These are phyloP conservation scores for Globisporangium spiculum DNA, from an alignment of 352 stramenopile species.

Conservation along the genomic window DNA sequence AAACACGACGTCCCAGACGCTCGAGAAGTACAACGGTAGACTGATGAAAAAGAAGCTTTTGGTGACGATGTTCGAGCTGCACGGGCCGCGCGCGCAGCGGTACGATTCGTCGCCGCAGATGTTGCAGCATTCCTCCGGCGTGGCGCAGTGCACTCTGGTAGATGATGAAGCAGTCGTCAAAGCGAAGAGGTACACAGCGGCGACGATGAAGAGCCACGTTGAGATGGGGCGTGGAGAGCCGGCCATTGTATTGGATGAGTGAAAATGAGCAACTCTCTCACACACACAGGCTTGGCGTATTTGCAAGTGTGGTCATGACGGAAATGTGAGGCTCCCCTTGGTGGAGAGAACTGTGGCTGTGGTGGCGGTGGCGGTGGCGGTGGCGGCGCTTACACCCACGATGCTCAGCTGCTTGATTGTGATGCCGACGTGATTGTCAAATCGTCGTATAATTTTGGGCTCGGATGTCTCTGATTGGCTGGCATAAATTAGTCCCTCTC, in stretches of 20 bases:
- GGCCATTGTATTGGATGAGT: not conserved
- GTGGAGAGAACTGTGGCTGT: not conserved
- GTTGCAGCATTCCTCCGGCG: slow-evolving; percentile 39
- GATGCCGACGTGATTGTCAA: not conserved
- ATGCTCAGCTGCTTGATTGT: not conserved
- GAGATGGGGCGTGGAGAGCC: not conserved
- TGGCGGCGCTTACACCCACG: not conserved
- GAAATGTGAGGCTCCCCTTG: not conserved
- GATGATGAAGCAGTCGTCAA: not conserved
- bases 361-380: not conserved
- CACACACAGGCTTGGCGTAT: not conserved
- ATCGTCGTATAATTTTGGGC: not conserved
- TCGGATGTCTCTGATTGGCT: not conserved
- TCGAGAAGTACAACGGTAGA: slow-evolving; percentile 27
- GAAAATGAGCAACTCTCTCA: not conserved
- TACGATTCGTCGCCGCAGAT: slow-evolving; percentile 42
- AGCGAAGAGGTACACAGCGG: not conserved
- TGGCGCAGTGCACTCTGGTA: slow-evolving; percentile 6
- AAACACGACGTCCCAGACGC: slow-evolving; percentile 52
- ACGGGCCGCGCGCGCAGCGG: slow-evolving; percentile 48
- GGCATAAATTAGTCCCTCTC: not conserved
- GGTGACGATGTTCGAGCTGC: slow-evolving; percentile 39
- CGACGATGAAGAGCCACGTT: slow-evolving; percentile 3
- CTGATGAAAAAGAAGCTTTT: slow-evolving; percentile 57
- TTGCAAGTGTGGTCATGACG: not conserved